Evolutionary conservation across 202 grass and related monocot genomes (phyloP), one percentile per base, ranked within the genome.

Genomic region (Panicum hallii): DNA sequence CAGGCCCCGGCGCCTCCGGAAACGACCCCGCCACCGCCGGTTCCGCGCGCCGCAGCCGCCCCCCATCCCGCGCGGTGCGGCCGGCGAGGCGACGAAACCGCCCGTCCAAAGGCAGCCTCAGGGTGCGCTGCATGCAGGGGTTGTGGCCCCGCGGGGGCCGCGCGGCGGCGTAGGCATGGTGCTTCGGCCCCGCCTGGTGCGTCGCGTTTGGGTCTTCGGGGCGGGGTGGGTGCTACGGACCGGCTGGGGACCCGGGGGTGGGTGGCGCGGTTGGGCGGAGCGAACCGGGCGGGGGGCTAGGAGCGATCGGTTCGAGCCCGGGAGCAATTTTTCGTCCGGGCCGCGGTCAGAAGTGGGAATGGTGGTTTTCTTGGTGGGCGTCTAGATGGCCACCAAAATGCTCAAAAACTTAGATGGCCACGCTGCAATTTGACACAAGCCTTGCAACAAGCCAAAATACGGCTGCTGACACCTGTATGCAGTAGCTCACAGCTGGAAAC

Each of bases 11-110:
- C 11, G 55, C 28, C 16, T n/a, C 68, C 60, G 77, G 62, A 77
- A 85, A 70, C 62, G 43, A 11, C 67, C 68, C 61, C 23, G 75
- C 74, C 48, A 42, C 81, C 81, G 68, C 71, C 75, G 75, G 72
- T 38, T 85, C 61, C 32, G 62, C 20, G 36, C 30, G 11, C 17
- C 62, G 32, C 63, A 12, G 15, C 26, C 60, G 28, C 7, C 17
- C 72, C 9, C 56, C 2, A 5, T 15, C 22, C 42, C 36, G 36
- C 36, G 36, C 36, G 36, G 60, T 65, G 60, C 44, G 19, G 45
- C 41, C 79, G 36, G 36, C 36, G 36, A 32, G 66, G 42, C 67
- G 43, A 72, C 42, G 4, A 83, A 74, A 63, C 56, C 30, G 55
- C 19, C 5, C 46, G 0, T 66, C n/a, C 71, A 15, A 36, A 50